These are phyloP conservation scores for Platismatia glauca DNA, from an alignment of 495 filamentous ascomycete genomes.

Conservation along the genomic window DNA sequence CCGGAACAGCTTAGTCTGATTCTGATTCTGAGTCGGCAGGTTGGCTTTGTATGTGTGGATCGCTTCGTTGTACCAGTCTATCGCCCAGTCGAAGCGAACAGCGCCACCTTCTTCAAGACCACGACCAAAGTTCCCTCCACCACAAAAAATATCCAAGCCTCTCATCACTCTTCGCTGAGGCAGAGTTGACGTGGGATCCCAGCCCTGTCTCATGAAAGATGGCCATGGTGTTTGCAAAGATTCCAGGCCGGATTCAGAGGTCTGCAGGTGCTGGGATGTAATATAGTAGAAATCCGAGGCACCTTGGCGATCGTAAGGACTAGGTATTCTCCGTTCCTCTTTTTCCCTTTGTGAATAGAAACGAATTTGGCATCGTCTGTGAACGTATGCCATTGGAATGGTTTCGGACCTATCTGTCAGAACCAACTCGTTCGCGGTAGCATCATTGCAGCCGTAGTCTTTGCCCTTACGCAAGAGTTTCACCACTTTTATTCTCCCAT, in stretches of 20 bases:
- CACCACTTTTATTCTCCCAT: slow-evolving; percentile 30
- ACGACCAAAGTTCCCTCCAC: slow-evolving; percentile 63
- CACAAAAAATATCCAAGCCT: slow-evolving; percentile 63
- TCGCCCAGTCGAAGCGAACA: slow-evolving; percentile 51
- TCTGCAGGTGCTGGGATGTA: slow-evolving; percentile 27
- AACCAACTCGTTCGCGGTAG: slow-evolving; percentile 57
- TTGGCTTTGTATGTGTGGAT: slow-evolving; percentile 66
- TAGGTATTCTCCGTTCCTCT: slow-evolving; percentile 36
- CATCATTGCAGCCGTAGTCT: slow-evolving; percentile 31
- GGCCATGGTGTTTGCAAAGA: slow-evolving; percentile 16
- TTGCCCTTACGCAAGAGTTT: slow-evolving; percentile 37
- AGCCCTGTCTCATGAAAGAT: slow-evolving; percentile 46
- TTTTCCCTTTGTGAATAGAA: slow-evolving; percentile 37
- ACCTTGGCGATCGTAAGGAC: slow-evolving; percentile 56
- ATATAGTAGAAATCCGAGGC: slow-evolving; percentile 57
- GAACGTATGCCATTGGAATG: slow-evolving; percentile 34
- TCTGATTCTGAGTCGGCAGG: slow-evolving; percentile 24
- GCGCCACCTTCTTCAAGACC: slow-evolving; percentile 64
- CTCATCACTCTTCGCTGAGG: slow-evolving; percentile 30
- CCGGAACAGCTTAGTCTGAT: slow-evolving; percentile 39
- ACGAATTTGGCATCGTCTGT: slow-evolving; percentile 49
- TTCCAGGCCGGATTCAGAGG: slow-evolving; percentile 16
- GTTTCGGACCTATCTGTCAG: slow-evolving; percentile 42
- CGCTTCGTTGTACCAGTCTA: slow-evolving; percentile 53
- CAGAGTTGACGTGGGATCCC: slow-evolving; percentile 31